phyloP scores from a whole-genome alignment of 805 yeast genomes.

The Yarrowia sp. region DNA sequence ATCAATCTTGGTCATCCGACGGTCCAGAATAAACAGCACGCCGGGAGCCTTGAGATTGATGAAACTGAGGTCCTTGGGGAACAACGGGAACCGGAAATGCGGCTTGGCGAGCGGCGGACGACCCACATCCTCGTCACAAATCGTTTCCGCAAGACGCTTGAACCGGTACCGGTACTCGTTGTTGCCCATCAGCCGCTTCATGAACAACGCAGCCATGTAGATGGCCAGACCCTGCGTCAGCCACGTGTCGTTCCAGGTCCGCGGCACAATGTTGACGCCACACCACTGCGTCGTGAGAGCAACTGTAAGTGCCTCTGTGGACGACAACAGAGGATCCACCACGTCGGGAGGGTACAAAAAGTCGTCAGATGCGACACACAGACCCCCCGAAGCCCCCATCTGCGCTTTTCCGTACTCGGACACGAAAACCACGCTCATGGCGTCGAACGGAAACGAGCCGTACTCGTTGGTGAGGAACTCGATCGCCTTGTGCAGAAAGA shows the following conservation, averaged over 20 bases:
- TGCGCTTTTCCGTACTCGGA: slow-evolving; percentile 47
- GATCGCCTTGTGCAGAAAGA: slow-evolving; percentile 71
- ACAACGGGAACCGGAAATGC: slow-evolving; percentile 59
- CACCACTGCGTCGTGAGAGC: slow-evolving; percentile 88
- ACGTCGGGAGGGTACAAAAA: slow-evolving; percentile 67
- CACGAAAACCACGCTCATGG: slow-evolving; percentile 74
- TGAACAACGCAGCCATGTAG: slow-evolving; percentile 74
- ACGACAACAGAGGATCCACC: slow-evolving; percentile 72
- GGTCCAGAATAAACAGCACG: slow-evolving; percentile 77
- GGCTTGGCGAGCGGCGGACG: slow-evolving; percentile 79
- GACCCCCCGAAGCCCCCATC: slow-evolving; percentile 63
- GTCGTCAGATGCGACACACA: slow-evolving; percentile 57
- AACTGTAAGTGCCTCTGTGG: slow-evolving; percentile 64
- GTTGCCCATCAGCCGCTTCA: slow-evolving; percentile 68
- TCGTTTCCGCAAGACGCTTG: slow-evolving; percentile 57
- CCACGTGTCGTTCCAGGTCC: slow-evolving; percentile 79
- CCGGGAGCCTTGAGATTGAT: slow-evolving; percentile 78
- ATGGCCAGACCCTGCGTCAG: slow-evolving; percentile 79
- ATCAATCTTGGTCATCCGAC: slow-evolving; percentile 94
- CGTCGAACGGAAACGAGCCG: slow-evolving; percentile 88
- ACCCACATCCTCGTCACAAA: slow-evolving; percentile 69
- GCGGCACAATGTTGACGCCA: slow-evolving; percentile 85
- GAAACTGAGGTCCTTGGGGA: slow-evolving; percentile 61
- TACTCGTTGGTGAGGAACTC: slow-evolving; percentile 82
- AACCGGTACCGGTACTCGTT: slow-evolving; percentile 77